Evolutionary conservation across 495 filamentous ascomycete genomes (phyloP).

Genomic region (Penicillium taxi): DNA sequence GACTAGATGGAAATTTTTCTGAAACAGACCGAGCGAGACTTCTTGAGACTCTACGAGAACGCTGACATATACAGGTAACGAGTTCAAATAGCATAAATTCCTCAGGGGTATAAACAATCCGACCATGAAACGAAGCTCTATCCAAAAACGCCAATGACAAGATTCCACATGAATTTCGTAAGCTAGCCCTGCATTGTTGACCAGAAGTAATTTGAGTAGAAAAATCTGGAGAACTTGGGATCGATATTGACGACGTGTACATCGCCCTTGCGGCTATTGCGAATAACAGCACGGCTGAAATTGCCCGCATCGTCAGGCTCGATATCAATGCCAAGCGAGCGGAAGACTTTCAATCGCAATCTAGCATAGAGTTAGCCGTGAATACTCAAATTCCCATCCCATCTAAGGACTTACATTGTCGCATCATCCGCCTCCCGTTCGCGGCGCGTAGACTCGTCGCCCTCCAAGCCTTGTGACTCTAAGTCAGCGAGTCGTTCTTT

Average conservation of each 20-base stretch:
- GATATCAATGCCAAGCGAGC: constrained; percentile 82
- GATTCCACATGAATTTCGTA: constrained; percentile 2
- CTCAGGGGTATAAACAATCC: constrained; percentile 19
- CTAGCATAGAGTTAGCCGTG: constrained; percentile 28
- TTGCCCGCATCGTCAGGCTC: constrained; percentile 74
- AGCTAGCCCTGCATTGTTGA: constrained; percentile 60
- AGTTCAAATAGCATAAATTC: constrained; percentile 9
- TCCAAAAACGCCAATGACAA: constrained; percentile 15
- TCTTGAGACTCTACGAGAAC: constrained; percentile 11
- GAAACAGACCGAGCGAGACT: constrained; percentile 20
- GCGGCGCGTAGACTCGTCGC: constrained; percentile 45
- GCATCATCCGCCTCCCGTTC: constrained; percentile 57
- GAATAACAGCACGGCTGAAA: constrained; percentile 77
- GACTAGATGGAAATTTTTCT: constrained; percentile 13
- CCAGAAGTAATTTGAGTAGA: constrained; percentile 97
- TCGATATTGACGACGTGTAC: constrained; percentile 94
- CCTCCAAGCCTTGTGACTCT: constrained; percentile 70
- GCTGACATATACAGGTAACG: constrained; percentile 4
- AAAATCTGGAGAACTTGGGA: constrained; percentile 80
- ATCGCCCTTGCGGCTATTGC: constrained; percentile 81
- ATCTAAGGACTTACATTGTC: constrained; percentile 39
- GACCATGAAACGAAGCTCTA: constrained; percentile 8
- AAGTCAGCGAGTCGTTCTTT: constrained; percentile 69
- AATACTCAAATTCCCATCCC: background rate
- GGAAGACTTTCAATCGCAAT: constrained; percentile 82